phyloP scores from a whole-genome alignment of 176 grass and related monocot genomes.

The Miscanthus lutarioriparius region DNA sequence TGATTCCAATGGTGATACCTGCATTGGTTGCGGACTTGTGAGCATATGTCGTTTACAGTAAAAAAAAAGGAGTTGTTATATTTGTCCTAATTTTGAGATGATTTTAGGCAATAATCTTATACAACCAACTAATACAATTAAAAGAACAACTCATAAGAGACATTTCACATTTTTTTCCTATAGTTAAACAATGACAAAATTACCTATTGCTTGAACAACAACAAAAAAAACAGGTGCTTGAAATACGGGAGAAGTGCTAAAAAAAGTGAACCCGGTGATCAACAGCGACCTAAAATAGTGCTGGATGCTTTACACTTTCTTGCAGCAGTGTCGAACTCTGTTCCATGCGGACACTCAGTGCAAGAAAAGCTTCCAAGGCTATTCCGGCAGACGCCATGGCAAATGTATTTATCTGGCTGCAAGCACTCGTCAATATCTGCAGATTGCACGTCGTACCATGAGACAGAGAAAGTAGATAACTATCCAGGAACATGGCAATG shows the following conservation, averaged over 20 bases:
- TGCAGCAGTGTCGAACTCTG: background rate
- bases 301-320: background rate
- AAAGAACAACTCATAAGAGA: background rate
- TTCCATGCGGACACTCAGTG: slow-evolving; percentile 13
- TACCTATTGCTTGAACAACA: too few relatives aligned
- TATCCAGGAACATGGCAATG: background rate
- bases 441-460: background rate
- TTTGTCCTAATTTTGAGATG: background rate
- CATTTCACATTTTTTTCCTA: background rate
- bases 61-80: background rate
- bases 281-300: background rate
- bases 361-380: slow-evolving; percentile 23
- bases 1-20: slow-evolving; percentile 32
- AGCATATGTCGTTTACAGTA: background rate
- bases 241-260: background rate
- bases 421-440: slow-evolving; percentile 40
- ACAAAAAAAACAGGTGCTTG: too few relatives aligned
- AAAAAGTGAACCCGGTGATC: background rate
- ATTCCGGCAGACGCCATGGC: slow-evolving; percentile 26
- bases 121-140: background rate
- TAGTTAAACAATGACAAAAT: background rate
- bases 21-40: background rate
- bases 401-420: slow-evolving; percentile 20
- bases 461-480: background rate
- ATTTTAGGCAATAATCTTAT: background rate